Evolutionary conservation across 2,329 filamentous ascomycete species (phyloP), one percentile per base, ranked within the genome.

Genomic region (Alternaria gaisen): DNA sequence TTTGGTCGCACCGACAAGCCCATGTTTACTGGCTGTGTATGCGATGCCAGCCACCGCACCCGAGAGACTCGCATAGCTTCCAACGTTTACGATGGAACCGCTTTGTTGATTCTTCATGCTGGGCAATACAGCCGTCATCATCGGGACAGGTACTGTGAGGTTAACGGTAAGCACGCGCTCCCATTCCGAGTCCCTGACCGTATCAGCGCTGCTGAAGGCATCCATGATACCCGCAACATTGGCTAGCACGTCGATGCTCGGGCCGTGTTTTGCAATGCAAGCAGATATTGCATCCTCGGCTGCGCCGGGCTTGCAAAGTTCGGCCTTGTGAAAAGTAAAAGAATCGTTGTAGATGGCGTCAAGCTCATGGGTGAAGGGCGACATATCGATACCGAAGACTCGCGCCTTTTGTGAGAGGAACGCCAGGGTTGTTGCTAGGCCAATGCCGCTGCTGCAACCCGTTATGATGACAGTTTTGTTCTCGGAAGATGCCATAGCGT

Each of bases 201-300:
- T 73, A 50, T 80, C 79, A 5, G 76, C 80, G 34, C 74, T 73
- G 44, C 71, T 71, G 58, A 79, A 80, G 32, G 69, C 70, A 65
- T 83, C 81, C 69, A 80, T 78, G 26, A 83, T 64, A 18, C 81
- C 81, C 0, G 82, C 81, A 18, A 81, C 73, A 52, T 83, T 83
- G 42, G 80, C 71, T 16, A 83, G 74, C n/a, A 81, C 72, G 60
- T 83, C 80, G 42, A 72, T 68, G 14, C 50, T 64, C 0, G 61
- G 44, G 12, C 70, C 70, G 40, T 62, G 67, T n/a, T 56, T 63
- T 32, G 54, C 50, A 30, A 64, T 46, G 41, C 70, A 70, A 4
- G 64, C 65, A 3, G 65, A 58, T 7, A 72, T 55, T 3, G 64
- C 65, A 16, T 66, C 58, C 6, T 61, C 53, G 1, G 61, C 58